Base-by-base conservation (phyloP, 257 asterid species). In the Solanum bukasovii region DNA sequence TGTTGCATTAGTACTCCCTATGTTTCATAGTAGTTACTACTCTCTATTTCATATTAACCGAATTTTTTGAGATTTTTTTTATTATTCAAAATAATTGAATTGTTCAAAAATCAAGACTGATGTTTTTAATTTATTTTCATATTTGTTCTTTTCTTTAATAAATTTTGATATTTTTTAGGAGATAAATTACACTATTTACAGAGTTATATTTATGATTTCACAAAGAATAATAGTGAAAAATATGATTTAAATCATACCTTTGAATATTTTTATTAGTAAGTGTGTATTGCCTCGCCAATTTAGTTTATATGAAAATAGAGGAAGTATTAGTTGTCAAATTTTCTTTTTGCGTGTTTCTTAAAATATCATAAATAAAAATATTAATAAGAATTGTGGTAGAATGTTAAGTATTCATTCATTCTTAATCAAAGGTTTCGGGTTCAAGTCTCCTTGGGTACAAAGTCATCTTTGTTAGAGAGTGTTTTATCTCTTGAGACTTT, bases 81-180 rank as follows among this genome's bases (percentile, higher is more conserved):
- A 49, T 49, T 16, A 6, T 49, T 49, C 9, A 5, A 49, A 49
- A 16, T 49, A 49, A 49, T 49, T 46, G 20, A 46, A 52, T 16
- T 2, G 63, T 52, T 52, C 1, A 16, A 52, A 52, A 2, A 14
- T 6, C 0, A 20, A 20, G 4, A 56, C 0, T 1, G 10, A 20
- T 56, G 0, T 56, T 56, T 56, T 6, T 0, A 56, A 18, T 56
- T 56, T 0, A 49, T 7, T 56, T 0, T 18, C 65, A 3, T 18
- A 20, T 3, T 7, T 56, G 0, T 52, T 18, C 0, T 2, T 6
- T 52, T 16, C 0, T 52, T 6, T 6, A 1, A 18, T 52, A 0
- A 0, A 52, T 1, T 52, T 52, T 6, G 9, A 52, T 2, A 18
- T 18, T 18, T 52, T 6, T 52, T 6, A 18, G 23, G 0, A 52